These are phyloP conservation scores for Linnemannia zychae DNA, from an alignment of 192 early-diverging fungal genomes.

Conservation along the genomic window DNA sequence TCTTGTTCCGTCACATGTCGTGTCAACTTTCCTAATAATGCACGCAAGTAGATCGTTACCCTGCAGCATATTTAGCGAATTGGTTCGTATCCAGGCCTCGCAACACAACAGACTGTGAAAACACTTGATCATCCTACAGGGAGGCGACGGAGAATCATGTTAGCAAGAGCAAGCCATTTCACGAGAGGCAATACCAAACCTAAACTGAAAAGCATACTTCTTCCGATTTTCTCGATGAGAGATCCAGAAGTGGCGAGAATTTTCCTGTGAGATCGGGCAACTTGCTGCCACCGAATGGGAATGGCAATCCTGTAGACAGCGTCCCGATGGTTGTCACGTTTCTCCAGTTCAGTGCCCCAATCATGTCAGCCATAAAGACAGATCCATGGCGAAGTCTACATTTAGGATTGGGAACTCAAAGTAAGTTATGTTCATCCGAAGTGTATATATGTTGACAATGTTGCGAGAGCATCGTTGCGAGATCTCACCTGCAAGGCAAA, in stretches of 20 bases:
- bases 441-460: background rate
- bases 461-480: background rate
- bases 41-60: constrained; percentile 15
- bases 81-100: constrained; percentile 40
- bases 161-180: background rate
- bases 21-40: background rate
- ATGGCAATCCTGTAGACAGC: constrained; percentile 52
- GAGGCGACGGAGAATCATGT: background rate
- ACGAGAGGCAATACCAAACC: background rate
- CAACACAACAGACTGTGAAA: constrained; percentile 46
- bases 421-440: background rate
- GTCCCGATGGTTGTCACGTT: constrained; percentile 58
- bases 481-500: constrained; percentile 57
- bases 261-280: constrained; percentile 26
- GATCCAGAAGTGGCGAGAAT: constrained; percentile 32
- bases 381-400: constrained; percentile 38
- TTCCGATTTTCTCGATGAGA: constrained; percentile 16
- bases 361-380: constrained; percentile 47
- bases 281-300: constrained; percentile 45
- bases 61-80: constrained; percentile 35
- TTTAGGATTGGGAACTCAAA: background rate
- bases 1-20: too few species aligned
- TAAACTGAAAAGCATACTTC: constrained; percentile 6
- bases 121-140: constrained; percentile 43
- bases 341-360: constrained; percentile 60